These are phyloP conservation scores for Xerocomus amazonicus DNA, from an alignment of 1,284 basidiomycete genomes.

Conservation along the genomic window DNA sequence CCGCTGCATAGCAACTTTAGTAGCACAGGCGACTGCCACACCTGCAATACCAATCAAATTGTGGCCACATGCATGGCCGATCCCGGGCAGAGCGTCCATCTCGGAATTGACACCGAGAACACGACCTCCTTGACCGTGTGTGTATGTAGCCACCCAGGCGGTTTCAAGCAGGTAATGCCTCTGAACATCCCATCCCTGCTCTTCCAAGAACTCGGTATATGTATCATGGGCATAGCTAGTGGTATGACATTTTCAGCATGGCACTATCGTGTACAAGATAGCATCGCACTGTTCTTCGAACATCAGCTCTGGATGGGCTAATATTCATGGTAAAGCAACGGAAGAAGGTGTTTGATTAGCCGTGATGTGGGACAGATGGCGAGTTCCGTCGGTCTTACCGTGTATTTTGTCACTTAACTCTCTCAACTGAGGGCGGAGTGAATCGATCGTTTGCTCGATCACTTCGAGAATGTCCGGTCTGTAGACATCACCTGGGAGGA, in stretches of 20 bases:
- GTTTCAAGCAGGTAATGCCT: slow-evolving; percentile 60
- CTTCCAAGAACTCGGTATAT: slow-evolving; percentile 55
- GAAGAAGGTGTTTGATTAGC: slow-evolving; percentile 7
- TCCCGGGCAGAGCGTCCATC: slow-evolving; percentile 62
- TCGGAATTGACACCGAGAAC: slow-evolving; percentile 75
- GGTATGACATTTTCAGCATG: slow-evolving; percentile 4
- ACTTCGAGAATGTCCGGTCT: slow-evolving; percentile 45
- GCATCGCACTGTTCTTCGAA: slow-evolving; percentile 52
- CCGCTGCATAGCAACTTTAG: slow-evolving; percentile 55
- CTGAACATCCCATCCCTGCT: slow-evolving; percentile 58
- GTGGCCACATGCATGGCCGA: slow-evolving; percentile 79
- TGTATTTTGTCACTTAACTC: slow-evolving; percentile 71
- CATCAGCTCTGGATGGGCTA: slow-evolving; percentile 59
- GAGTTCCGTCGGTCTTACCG: slow-evolving; percentile 33
- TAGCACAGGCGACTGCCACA: slow-evolving; percentile 63
- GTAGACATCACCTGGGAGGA: slow-evolving; percentile 26
- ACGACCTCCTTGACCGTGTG: slow-evolving; percentile 50
- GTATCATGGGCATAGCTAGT: slow-evolving; percentile 52
- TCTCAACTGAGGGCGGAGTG: slow-evolving; percentile 52
- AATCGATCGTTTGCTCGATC: slow-evolving; percentile 56
- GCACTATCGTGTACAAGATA: background rate
- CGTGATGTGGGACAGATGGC: background rate
- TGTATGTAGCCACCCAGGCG: slow-evolving; percentile 69
- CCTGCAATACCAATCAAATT: slow-evolving; percentile 77
- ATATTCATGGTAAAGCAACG: background rate